A percentile compares a stretch with the other conserved stretches of the same genome.
phyloP scores from a whole-genome alignment of 2,329 filamentous ascomycete species.

The Anthostomella pinea region DNA sequence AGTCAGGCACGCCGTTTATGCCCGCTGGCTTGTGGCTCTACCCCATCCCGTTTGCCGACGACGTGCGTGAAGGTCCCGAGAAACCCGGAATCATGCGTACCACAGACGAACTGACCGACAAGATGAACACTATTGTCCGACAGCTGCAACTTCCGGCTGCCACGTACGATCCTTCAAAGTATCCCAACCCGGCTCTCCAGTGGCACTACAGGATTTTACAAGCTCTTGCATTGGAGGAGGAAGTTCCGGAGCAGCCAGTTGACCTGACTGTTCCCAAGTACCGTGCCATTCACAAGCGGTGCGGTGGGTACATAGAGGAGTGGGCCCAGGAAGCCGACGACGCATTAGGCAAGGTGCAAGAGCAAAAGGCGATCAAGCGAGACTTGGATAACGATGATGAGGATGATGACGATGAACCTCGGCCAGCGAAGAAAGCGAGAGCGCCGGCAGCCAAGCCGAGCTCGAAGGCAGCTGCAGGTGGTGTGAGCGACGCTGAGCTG shows the following conservation, averaged over 20 bases:
- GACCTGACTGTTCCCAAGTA: slow-evolving; percentile 84
- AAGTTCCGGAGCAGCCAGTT: slow-evolving; percentile 68
- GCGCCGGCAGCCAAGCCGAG: slow-evolving; percentile 31
- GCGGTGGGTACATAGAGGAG: slow-evolving; percentile 72
- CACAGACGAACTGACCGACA: slow-evolving; percentile 70
- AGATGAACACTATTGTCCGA: slow-evolving; percentile 79
- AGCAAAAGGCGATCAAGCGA: slow-evolving; percentile 47
- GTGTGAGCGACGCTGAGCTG: slow-evolving; percentile 45
- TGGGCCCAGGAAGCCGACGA: slow-evolving; percentile 70
- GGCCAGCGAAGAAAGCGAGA: slow-evolving; percentile 47
- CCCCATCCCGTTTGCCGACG: slow-evolving; percentile 84
- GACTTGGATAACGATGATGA: slow-evolving; percentile 41
- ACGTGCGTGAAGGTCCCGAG: slow-evolving; percentile 73
- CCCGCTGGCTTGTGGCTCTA: slow-evolving; percentile 88
- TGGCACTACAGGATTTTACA: slow-evolving; percentile 98
- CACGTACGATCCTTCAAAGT: slow-evolving; percentile 78
- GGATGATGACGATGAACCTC: slow-evolving; percentile 34
- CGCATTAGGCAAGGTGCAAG: slow-evolving; percentile 41
- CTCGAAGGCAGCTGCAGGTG: slow-evolving; percentile 30
- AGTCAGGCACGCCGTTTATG: slow-evolving; percentile 64
- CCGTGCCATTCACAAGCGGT: slow-evolving; percentile 84
- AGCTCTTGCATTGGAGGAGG: slow-evolving; percentile 86
- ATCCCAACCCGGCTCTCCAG: slow-evolving; percentile 88
- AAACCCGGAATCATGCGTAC: slow-evolving; percentile 50
- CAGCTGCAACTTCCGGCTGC: slow-evolving; percentile 86